Evolutionary conservation across 75 land plant genomes (phyloP), one percentile per base, ranked within the genome.

Genomic region (Azolla pinnata): DNA sequence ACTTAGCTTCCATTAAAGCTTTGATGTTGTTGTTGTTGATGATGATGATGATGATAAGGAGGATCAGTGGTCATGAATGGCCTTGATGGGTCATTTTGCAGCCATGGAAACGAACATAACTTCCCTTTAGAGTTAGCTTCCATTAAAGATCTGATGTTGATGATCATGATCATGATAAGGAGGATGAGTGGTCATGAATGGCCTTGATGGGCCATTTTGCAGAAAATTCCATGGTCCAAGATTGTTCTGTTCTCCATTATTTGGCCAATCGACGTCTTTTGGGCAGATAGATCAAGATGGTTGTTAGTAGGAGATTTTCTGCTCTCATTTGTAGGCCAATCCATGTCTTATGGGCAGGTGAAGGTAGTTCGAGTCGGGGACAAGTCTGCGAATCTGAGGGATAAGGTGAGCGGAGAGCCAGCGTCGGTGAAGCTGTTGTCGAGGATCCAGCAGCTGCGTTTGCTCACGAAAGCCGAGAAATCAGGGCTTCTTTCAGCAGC

Each of bases 401-500:
- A 60, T 33, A 66, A 33, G 8, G 62, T 29, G 45, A 44, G 44
- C 19, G 30, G 31, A 24, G 63, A 40, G 26, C 27, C 74, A 4
- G 67, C 73, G 21, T 62, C 82, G 17, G 61, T 93, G 19, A 93
- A 89, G 65, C 81, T 93, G 29, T 69, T 93, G 17, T 79, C 98
- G 46, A 75, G 87, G 38, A 84, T 93, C 19, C 86, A 93, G 79
- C 84, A 93, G 56, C 83, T 93, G 21, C 70, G 79, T 35, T 75
- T 93, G 2, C 77, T 93, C 19, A 67, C 79, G 63, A 93, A 93
- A 60, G 98, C 98, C 20, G 98, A 93, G 72, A 93, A 81, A 52
- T 96, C 98, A 10, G 98, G 98, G 26, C 54, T 93, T 2, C 68
- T 93, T n/a, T 83, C 98, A 0, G 79, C 87, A 16, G 98, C 96